A percentile compares a stretch with the other conserved stretches of the same genome.
These are phyloP conservation scores for Gelatoporia subvermispora DNA, from an alignment of 768 basidiomycete genomes.

Conservation along the genomic window DNA sequence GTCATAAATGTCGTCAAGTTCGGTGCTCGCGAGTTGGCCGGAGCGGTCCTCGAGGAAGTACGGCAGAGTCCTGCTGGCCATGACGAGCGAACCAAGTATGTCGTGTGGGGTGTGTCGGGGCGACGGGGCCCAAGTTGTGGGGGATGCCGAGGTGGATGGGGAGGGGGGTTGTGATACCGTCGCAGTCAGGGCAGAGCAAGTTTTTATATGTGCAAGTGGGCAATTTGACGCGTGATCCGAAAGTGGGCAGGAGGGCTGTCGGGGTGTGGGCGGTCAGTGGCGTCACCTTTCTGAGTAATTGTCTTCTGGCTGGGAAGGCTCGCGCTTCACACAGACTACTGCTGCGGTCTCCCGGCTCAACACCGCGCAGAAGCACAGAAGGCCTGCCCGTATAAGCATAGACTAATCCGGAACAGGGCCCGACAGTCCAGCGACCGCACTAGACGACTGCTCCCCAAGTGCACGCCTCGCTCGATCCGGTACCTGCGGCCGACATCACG, in stretches of 20 bases:
- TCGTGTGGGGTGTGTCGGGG: neutral
- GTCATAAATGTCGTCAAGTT: constrained; percentile 79
- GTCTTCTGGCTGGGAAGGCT: no score
- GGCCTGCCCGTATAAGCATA: no score
- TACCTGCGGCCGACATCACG: no score
- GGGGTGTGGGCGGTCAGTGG: no score
- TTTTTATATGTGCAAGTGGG: neutral
- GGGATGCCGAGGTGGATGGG: neutral
- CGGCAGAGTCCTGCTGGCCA: constrained; percentile 34
- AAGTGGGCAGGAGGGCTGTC: neutral
- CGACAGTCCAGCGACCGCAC: no score
- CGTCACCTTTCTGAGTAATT: no score
- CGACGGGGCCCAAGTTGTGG: neutral
- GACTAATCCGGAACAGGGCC: no score
- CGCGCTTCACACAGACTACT: no score
- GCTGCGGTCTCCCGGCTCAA: no score
- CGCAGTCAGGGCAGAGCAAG: constrained; percentile 1
- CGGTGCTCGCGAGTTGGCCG: constrained; percentile 45
- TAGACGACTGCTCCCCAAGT: no score
- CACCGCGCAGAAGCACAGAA: no score
- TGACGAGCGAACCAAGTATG: neutral
- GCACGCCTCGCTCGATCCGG: no score
- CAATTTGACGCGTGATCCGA: constrained; percentile 3
- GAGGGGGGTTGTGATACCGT: neutral
- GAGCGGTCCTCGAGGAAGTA: constrained; percentile 69